phyloP scores from a whole-genome alignment of 2,329 filamentous ascomycete species.

The Sporothrix globosa region DNA sequence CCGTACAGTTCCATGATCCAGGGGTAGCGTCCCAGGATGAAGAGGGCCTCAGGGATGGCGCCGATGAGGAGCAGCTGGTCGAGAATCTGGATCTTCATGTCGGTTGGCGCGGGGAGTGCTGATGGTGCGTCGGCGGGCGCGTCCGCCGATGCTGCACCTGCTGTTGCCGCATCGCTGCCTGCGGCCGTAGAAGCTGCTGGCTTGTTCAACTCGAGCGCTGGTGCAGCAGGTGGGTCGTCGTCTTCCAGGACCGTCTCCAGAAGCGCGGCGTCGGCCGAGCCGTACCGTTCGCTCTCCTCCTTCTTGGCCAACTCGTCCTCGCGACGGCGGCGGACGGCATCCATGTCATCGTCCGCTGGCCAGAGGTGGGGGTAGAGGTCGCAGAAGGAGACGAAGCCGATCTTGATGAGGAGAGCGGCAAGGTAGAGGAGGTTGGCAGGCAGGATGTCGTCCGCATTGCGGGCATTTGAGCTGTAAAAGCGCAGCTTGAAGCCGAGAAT shows the following conservation, averaged over 20 bases:
- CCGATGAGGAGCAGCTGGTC: slow-evolving; percentile 87
- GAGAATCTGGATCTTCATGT: slow-evolving; percentile 86
- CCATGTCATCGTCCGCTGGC: slow-evolving; percentile 82
- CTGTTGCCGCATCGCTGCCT: slow-evolving; percentile 59
- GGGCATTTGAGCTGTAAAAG: slow-evolving; percentile 83
- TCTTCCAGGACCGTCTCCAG: slow-evolving; percentile 83
- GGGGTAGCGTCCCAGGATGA: slow-evolving; percentile 82
- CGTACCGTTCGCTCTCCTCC: slow-evolving; percentile 70
- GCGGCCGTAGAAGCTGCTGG: slow-evolving; percentile 17
- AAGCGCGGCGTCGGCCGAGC: slow-evolving; percentile 77
- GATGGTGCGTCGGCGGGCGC: slow-evolving; percentile 50
- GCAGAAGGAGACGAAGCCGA: slow-evolving; percentile 89
- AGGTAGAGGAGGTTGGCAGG: slow-evolving; percentile 93
- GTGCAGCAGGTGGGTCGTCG: slow-evolving; percentile 70
- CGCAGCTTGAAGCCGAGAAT: slow-evolving; percentile 95
- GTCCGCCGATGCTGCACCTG: slow-evolving; percentile 65
- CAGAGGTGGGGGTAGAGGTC: slow-evolving; percentile 93
- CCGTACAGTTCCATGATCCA: slow-evolving; percentile 88
- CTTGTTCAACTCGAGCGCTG: slow-evolving; percentile 39
- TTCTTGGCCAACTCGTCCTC: slow-evolving; percentile 77
- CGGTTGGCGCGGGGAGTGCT: slow-evolving; percentile 70
- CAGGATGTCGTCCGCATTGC: slow-evolving; percentile 72
- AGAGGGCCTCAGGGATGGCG: slow-evolving; percentile 88
- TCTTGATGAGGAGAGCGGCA: slow-evolving; percentile 89
- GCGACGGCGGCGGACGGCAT: slow-evolving; percentile 68